Evolutionary conservation across 495 filamentous ascomycete species (phyloP).

Genomic region (Aspergillus incahuasiensis): DNA sequence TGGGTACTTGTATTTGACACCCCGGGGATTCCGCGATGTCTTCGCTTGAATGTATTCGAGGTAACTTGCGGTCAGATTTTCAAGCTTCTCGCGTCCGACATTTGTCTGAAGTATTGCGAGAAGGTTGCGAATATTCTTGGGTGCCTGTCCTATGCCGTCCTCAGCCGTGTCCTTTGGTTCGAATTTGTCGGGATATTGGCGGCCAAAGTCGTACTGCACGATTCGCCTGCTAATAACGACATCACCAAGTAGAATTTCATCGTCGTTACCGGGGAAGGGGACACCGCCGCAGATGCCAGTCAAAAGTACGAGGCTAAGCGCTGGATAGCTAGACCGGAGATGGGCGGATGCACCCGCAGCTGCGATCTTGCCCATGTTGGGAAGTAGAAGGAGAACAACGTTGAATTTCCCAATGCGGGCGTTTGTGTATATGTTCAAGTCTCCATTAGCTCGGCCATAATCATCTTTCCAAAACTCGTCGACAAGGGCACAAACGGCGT

Average conservation of each 20-base stretch:
- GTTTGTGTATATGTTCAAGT: constrained; percentile 19
- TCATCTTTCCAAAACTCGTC: constrained; percentile 22
- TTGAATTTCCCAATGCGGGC: constrained; percentile 22
- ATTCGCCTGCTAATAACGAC: constrained; percentile 37
- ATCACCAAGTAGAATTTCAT: constrained; percentile 36
- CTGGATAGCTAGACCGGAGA: constrained; percentile 24
- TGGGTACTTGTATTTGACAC: constrained; percentile 4
- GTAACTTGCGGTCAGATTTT: neutral
- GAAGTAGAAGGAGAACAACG: constrained; percentile 25
- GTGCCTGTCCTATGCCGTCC: constrained; percentile 23
- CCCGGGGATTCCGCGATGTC: neutral
- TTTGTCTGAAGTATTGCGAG: constrained; percentile 7
- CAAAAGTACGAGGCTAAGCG: constrained; percentile 15
- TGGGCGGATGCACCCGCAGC: constrained; percentile 22
- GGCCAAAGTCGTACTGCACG: constrained; percentile 32
- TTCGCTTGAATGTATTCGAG: neutral
- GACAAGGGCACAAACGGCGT: constrained; percentile 22
- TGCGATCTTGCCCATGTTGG: constrained; percentile 24
- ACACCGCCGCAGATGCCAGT: constrained; percentile 27
- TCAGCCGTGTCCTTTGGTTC: constrained; percentile 17
- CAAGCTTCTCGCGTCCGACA: neutral
- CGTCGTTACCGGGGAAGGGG: constrained; percentile 4
- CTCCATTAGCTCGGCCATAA: constrained; percentile 19
- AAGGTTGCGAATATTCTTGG: constrained; percentile 23
- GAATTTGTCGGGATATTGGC: constrained; percentile 22